These are phyloP conservation scores for Borovskyia barvae DNA, from an alignment of 208 protist genomes.

Conservation along the genomic window DNA sequence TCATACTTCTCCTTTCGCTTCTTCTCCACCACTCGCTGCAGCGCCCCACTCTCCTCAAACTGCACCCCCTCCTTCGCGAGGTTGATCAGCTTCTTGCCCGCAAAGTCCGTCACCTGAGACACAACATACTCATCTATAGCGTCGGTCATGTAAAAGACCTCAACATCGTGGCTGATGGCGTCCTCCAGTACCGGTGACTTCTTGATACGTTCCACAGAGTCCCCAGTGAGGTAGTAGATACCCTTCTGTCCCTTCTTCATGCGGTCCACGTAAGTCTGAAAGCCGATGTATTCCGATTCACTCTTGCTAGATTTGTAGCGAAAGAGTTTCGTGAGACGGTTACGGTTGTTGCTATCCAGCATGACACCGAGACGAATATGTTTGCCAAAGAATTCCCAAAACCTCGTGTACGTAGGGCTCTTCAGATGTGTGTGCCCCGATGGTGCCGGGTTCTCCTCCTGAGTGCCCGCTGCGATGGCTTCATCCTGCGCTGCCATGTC, in stretches of 20 bases:
- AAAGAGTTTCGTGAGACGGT: constrained; percentile 96
- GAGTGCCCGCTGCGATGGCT: constrained; percentile 28
- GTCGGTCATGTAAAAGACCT: constrained; percentile 96
- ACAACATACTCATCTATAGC: constrained; percentile 99
- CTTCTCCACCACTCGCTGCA: constrained; percentile 91
- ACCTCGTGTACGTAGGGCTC: constrained; percentile 87
- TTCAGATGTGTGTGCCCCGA: constrained; percentile 38
- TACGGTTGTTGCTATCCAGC: constrained; percentile 96
- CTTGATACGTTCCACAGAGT: constrained; percentile 70
- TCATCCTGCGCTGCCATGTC: constrained; percentile 90
- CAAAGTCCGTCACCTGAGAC: constrained; percentile 92
- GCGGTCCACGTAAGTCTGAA: constrained; percentile 92
- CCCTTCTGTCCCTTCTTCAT: constrained; percentile 94
- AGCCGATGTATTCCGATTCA: constrained; percentile 64
- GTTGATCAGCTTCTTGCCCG: constrained; percentile 95
- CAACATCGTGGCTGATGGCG: constrained; percentile 70
- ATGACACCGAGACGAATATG: constrained; percentile 98
- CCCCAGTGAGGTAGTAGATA: constrained; percentile 94
- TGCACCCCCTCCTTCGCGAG: constrained; percentile 96
- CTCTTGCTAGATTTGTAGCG: constrained; percentile 91
- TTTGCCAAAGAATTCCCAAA: constrained; percentile 95
- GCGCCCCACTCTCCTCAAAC: constrained; percentile 85
- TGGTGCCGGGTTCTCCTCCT: constrained; percentile 15
- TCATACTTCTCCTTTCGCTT: constrained; percentile 89
- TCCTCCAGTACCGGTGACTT: constrained; percentile 88